Evolutionary conservation across 140 eudicot species (phyloP).

Genomic region (Oenanthe javanica): DNA sequence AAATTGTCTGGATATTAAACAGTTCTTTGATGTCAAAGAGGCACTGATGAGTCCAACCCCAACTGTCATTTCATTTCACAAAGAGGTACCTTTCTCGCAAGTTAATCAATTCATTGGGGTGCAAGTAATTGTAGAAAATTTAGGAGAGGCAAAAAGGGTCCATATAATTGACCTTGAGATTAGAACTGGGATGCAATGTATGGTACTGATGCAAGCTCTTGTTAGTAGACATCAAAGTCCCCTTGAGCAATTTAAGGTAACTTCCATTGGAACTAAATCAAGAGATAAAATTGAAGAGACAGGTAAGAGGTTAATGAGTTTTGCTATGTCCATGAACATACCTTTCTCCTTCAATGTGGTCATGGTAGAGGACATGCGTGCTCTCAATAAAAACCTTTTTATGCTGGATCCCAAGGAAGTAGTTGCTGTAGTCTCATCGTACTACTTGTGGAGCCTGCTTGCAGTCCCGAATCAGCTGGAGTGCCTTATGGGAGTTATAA

Average conservation of each 20-base stretch:
- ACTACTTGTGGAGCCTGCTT: slow-evolving; percentile 21
- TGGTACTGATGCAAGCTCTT: slow-evolving; percentile 33
- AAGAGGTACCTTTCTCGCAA: slow-evolving; percentile 21
- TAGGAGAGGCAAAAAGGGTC: slow-evolving; percentile 23
- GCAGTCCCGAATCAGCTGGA: slow-evolving; percentile 20
- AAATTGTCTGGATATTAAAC: slow-evolving; percentile 15
- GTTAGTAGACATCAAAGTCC: background rate
- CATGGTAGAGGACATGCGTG: slow-evolving; percentile 15
- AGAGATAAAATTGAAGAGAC: slow-evolving; percentile 16
- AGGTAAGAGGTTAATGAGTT: slow-evolving; percentile 15
- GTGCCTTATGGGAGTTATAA: slow-evolving; percentile 17
- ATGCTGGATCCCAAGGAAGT: slow-evolving; percentile 18
- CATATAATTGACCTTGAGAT: slow-evolving; percentile 32
- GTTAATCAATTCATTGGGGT: slow-evolving; percentile 22
- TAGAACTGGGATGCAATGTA: slow-evolving; percentile 23
- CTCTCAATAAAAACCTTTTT: slow-evolving; percentile 14
- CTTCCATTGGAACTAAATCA: slow-evolving; percentile 20
- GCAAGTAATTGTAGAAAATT: slow-evolving; percentile 32
- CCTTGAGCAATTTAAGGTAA: slow-evolving; percentile 20
- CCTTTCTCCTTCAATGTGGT: slow-evolving; percentile 27
- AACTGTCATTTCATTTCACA: slow-evolving; percentile 4
- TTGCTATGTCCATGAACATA: slow-evolving; percentile 31
- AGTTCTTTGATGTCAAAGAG: slow-evolving; percentile 17
- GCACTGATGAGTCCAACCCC: slow-evolving; percentile 10
- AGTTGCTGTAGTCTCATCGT: slow-evolving; percentile 7